These are phyloP conservation scores for Protomyces pachydermus DNA, from an alignment of 1,139 yeast genomes.

Conservation along the genomic window DNA sequence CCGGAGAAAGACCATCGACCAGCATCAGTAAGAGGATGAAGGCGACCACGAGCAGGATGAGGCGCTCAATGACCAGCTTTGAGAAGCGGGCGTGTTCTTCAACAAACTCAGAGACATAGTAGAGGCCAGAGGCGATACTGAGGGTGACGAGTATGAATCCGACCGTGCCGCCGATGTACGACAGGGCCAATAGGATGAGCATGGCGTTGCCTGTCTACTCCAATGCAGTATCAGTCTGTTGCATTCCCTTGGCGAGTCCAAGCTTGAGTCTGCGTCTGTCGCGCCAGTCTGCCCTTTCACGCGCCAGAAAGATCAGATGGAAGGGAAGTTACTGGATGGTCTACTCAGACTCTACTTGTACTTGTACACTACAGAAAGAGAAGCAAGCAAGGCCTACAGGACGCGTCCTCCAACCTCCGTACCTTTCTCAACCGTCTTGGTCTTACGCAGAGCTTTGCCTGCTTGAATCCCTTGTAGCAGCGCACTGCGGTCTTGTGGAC, in stretches of 20 bases:
- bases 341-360: background rate
- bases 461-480: constrained; percentile 79
- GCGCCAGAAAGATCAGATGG: background rate
- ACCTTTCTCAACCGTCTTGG: constrained; percentile 66
- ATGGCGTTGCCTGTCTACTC: background rate
- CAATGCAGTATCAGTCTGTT: background rate
- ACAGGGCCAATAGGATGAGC: constrained; percentile 17
- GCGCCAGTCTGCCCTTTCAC: background rate
- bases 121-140: constrained; percentile 81
- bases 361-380: background rate
- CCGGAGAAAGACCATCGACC: constrained; percentile 74
- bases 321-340: too few species aligned
- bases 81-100: constrained; percentile 92
- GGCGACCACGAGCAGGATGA: constrained; percentile 57
- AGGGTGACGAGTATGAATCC: constrained; percentile 72
- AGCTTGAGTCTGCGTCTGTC: background rate
- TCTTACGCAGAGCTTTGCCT: constrained; percentile 69
- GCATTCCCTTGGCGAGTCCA: too few species aligned
- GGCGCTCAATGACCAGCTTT: constrained; percentile 56
- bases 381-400: background rate
- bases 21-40: constrained; percentile 54
- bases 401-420: constrained; percentile 33
- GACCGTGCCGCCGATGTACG: constrained; percentile 53
- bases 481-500: constrained; percentile 54
- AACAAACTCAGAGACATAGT: constrained; percentile 83